These are phyloP conservation scores for Sugiyamaella grinbergsii DNA, from an alignment of 1,139 yeast genomes.

Conservation along the genomic window DNA sequence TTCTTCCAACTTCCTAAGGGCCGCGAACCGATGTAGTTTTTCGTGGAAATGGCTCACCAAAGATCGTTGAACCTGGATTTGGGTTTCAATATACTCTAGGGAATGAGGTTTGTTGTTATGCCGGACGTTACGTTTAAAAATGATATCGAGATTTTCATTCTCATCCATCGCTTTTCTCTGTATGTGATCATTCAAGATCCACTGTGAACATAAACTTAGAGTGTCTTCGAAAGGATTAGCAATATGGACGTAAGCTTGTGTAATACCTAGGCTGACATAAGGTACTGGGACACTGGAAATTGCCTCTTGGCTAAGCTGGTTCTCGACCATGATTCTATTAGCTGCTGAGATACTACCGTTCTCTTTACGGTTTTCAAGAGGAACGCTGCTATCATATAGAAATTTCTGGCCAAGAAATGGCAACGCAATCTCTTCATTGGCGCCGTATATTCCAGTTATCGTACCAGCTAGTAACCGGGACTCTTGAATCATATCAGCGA, in stretches of 20 bases:
- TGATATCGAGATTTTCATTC: slow-evolving; percentile 1
- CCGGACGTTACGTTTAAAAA: slow-evolving; percentile 1
- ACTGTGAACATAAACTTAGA: slow-evolving; percentile 28
- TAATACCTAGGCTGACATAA: slow-evolving; percentile 33
- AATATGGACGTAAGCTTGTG: slow-evolving; percentile 30
- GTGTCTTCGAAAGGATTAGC: slow-evolving; percentile 33
- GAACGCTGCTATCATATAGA: background rate
- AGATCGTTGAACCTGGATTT: slow-evolving; percentile 19
- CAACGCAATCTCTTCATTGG: slow-evolving; percentile 17
- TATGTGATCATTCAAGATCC: slow-evolving; percentile 23
- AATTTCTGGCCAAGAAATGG: slow-evolving; percentile 10
- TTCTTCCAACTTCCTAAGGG: slow-evolving; percentile 29
- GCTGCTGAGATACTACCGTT: slow-evolving; percentile 7
- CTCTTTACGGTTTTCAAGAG: slow-evolving; percentile 7
- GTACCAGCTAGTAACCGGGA: slow-evolving; percentile 26
- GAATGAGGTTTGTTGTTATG: background rate
- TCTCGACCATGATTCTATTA: slow-evolving; percentile 16
- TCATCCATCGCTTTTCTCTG: background rate
- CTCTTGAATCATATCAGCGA: slow-evolving; percentile 24
- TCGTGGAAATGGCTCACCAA: slow-evolving; percentile 22
- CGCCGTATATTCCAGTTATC: slow-evolving; percentile 22
- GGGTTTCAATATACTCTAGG: background rate
- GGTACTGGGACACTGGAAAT: slow-evolving; percentile 19
- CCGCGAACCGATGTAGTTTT: slow-evolving; percentile 27
- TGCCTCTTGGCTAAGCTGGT: slow-evolving; percentile 20